Evolutionary conservation across 2,329 filamentous ascomycete species (phyloP).

Genomic region (Cadophora gregata): DNA sequence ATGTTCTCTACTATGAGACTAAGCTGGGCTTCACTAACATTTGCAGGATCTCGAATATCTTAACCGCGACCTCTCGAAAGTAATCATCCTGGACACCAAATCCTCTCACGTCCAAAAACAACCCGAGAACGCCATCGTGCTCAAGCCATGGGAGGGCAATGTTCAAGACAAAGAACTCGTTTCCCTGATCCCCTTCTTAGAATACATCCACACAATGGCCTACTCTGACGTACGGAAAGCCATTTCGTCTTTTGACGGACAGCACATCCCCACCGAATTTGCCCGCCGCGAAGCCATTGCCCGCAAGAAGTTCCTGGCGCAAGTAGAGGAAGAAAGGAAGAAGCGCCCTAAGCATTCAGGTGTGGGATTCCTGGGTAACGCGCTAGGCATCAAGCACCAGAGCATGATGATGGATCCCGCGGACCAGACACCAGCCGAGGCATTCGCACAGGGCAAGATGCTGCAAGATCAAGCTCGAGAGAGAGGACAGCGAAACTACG

Average conservation of each 20-base stretch:
- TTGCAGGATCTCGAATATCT: constrained; percentile 91
- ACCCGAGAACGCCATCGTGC: constrained; percentile 93
- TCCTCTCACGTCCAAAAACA: constrained; percentile 82
- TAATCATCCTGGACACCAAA: constrained; percentile 92
- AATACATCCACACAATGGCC: constrained; percentile 95
- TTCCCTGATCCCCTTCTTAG: constrained; percentile 90
- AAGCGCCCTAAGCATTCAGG: constrained; percentile 66
- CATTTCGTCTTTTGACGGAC: constrained; percentile 86
- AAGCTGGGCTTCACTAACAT: constrained; percentile 34
- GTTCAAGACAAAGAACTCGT: constrained; percentile 85
- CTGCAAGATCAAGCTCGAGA: constrained; percentile 93
- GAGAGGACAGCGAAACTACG: constrained; percentile 87
- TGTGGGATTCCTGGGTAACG: constrained; percentile 70
- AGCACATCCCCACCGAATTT: constrained; percentile 89
- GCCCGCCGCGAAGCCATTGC: constrained; percentile 85
- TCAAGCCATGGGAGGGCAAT: constrained; percentile 89
- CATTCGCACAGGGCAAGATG: constrained; percentile 93
- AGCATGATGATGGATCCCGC: constrained; percentile 67
- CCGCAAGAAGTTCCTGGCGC: constrained; percentile 82
- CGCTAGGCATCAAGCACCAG: constrained; percentile 78
- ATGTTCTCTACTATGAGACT: constrained; percentile 38
- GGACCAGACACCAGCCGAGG: constrained; percentile 74
- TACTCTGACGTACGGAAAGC: constrained; percentile 86
- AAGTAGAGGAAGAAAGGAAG: constrained; percentile 71
- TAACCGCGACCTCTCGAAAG: constrained; percentile 94